Evolutionary conservation across 176 grass and related monocot species (phyloP), one percentile per base, ranked within the genome.

Genomic region (Elymus sibiricus): DNA sequence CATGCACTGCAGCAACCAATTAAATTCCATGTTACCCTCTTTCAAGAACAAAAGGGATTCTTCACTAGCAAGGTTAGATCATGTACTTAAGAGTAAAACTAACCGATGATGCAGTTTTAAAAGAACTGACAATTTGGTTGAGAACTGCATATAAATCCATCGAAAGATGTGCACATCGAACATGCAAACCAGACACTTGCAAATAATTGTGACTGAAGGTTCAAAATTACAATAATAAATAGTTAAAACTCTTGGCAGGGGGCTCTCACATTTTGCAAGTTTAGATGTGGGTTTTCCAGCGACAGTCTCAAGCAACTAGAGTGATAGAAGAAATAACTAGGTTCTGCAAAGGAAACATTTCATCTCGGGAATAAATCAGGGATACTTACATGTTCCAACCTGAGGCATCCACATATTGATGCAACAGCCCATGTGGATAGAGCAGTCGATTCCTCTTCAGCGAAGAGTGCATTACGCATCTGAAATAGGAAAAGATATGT

Each of bases 361-460:
- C 32, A 59, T 79, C 38, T 32, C 22, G 35, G 17, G 80, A 86
- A 77, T 40, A 85, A 82, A 8, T 31, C 4, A 37, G 14, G 22
- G 21, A 62, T 78, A 83, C 92, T 88, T 90, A 99, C 97, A 94
- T 97, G 90, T 79, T 99, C 97, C 88, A 99, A 88, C 80, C 94
- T 94, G 56, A 99, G 90, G 85, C 92, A 89, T 81, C 97, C 97
- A 85, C 97, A 99, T 80, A 99, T 80, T 58, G 92, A 91, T 88
- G 97, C 97, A 78, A 99, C 76, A 28, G 97, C 90, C 97, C 97
- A 99, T 61, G 88, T 91, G 64, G 97, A 99, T 80, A 99, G 90
- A 90, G 94, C 87, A 69, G 90, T 99, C 3, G 97, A 95, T 92
- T 99, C 97, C 92, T 99, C 97, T 86, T 99, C 97, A 4, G 88